phyloP scores from a whole-genome alignment of 2,329 filamentous ascomycete genomes.

The Neocatenulostroma microsporum region DNA sequence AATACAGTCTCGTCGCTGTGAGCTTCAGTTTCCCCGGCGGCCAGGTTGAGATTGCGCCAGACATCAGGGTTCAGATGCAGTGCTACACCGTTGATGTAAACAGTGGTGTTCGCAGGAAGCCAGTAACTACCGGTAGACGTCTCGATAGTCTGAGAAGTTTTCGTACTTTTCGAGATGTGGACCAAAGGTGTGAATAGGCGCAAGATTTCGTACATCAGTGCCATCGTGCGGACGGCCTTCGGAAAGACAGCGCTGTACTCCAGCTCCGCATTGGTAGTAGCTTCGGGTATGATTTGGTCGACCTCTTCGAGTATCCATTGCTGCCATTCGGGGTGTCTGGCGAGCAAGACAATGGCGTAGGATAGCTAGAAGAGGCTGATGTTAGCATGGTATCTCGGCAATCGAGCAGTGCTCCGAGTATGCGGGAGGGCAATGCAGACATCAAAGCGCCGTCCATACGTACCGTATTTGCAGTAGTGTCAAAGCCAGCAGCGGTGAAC shows the following conservation, averaged over 20 bases:
- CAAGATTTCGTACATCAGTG: constrained; percentile 46
- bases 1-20: constrained; percentile 30
- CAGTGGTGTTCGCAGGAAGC: constrained; percentile 28
- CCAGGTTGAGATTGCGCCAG: constrained; percentile 19
- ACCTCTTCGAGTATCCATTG: constrained; percentile 48
- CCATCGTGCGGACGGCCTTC: constrained; percentile 36
- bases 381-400: constrained; percentile 28
- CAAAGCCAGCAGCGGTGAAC: constrained; percentile 42
- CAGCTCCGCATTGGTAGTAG: constrained; percentile 19
- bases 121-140: constrained; percentile 22
- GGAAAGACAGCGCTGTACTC: constrained; percentile 42
- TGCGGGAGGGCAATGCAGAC: too few relatives aligned
- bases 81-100: constrained; percentile 31
- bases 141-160: constrained; percentile 25
- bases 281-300: constrained; percentile 27
- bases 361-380: too few relatives aligned
- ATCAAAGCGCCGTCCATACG: too few relatives aligned
- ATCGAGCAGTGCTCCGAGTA: too few relatives aligned
- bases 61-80: constrained; percentile 23
- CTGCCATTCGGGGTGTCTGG: constrained; percentile 43
- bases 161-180: constrained; percentile 32
- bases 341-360: constrained; percentile 43
- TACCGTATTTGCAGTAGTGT: constrained; percentile 46
- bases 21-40: constrained; percentile 1
- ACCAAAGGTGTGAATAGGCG: constrained; percentile 36